Conservation (phyloP, 2,329 filamentous ascomycete species). For the Stachybotrys chartarum region DNA sequence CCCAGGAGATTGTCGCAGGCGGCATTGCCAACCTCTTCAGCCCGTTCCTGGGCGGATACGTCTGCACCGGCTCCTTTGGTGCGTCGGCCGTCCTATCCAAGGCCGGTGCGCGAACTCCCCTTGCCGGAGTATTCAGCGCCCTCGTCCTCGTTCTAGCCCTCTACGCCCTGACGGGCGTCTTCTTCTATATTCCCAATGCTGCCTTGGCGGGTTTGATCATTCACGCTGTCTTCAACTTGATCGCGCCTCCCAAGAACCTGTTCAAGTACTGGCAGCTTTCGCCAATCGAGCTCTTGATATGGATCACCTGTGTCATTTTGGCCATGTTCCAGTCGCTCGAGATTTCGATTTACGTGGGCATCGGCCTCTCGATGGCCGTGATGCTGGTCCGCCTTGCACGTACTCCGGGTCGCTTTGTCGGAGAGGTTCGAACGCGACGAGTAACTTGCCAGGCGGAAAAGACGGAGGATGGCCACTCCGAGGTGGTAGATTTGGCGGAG, state of each 20-base stretch:
- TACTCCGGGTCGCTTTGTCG: constrained; percentile 40
- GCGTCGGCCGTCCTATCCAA: constrained; percentile 81
- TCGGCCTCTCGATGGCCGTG: constrained; percentile 32
- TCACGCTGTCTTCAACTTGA: constrained; percentile 71
- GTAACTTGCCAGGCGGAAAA: not conserved
- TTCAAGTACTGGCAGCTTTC: constrained; percentile 75
- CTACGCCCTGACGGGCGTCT: constrained; percentile 69
- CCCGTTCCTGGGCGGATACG: constrained; percentile 59
- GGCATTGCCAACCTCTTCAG: constrained; percentile 70
- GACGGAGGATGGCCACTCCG: too few relatives aligned
- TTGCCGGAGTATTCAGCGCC: constrained; percentile 73
- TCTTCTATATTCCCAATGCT: constrained; percentile 73
- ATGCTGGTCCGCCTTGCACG: constrained; percentile 38
- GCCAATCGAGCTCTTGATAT: constrained; percentile 67
- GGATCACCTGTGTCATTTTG: constrained; percentile 64
- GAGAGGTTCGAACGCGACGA: constrained; percentile 20
- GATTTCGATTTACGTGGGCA: constrained; percentile 41
- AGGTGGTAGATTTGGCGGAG: not conserved
- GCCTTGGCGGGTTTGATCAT: constrained; percentile 72
- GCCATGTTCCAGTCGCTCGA: constrained; percentile 43
- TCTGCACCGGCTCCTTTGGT: constrained; percentile 40
- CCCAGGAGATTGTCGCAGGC: constrained; percentile 73
- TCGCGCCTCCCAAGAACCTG: constrained; percentile 65
- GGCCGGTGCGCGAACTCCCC: constrained; percentile 71
- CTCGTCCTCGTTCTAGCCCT: constrained; percentile 69